Percentiles rank a stretch among this genome's conserved stretches.
These are phyloP conservation scores for Emericellopsis terricola DNA, from an alignment of 495 filamentous ascomycete genomes.

Conservation along the genomic window DNA sequence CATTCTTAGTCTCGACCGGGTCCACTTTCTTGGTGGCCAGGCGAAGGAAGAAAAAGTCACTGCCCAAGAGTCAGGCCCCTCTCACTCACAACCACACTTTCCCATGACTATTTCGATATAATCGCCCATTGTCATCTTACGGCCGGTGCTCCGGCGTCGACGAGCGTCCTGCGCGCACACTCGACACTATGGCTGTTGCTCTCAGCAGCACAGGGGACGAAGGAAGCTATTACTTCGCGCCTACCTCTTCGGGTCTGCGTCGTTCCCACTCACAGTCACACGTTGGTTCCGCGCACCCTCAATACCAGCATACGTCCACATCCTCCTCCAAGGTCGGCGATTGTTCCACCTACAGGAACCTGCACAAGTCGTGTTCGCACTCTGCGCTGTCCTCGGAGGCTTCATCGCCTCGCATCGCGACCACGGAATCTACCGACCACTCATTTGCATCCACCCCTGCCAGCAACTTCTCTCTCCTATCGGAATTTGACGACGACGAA, in stretches of 20 bases:
- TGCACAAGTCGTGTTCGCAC: conserved; percentile 10
- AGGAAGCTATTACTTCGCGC: conserved; percentile 24
- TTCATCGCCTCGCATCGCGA: conserved; percentile 20
- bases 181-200: not conserved
- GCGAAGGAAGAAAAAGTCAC: no score
- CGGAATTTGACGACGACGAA: conserved; percentile 29
- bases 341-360: conserved; percentile 8
- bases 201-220: conserved; percentile 27
- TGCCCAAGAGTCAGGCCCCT: no score
- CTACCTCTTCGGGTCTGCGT: conserved; percentile 21
- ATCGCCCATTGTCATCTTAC: no score
- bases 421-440: conserved; percentile 18
- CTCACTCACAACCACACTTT: no score
- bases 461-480: conserved; percentile 43
- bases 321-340: conserved; percentile 22
- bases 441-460: conserved; percentile 39
- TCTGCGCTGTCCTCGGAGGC: conserved; percentile 32
- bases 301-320: conserved; percentile 20
- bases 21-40: no score
- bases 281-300: conserved; percentile 14
- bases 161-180: not conserved
- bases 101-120: no score
- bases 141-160: no score
- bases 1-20: no score
- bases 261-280: conserved; percentile 31